phyloP scores from a whole-genome alignment of 208 protist species.

The Trypanosoma brucei region DNA sequence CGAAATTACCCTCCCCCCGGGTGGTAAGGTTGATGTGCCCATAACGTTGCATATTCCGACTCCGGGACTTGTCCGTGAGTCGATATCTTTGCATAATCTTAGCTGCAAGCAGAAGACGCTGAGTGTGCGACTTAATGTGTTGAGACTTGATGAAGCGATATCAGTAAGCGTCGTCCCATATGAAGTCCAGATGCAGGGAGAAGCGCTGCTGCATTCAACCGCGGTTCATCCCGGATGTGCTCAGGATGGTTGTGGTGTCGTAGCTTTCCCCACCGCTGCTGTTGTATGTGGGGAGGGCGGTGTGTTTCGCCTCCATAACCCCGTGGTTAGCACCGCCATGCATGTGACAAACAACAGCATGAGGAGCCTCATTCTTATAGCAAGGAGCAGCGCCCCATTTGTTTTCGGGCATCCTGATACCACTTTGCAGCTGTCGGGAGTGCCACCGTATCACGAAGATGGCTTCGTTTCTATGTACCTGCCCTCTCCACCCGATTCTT shows the following conservation, averaged over 20 bases:
- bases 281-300: slow-evolving; percentile 37
- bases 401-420: slow-evolving; percentile 24
- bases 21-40: slow-evolving; percentile 36
- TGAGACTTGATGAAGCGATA: slow-evolving; percentile 49
- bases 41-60: slow-evolving; percentile 40
- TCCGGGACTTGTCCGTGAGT: slow-evolving; percentile 53
- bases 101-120: slow-evolving; percentile 64
- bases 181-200: background rate
- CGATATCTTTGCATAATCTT: slow-evolving; percentile 53
- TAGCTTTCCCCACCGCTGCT: slow-evolving; percentile 30
- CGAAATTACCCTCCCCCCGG: slow-evolving; percentile 33
- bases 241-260: background rate
- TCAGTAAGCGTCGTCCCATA: slow-evolving; percentile 11
- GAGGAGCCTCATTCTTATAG: slow-evolving; percentile 38
- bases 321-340: slow-evolving; percentile 21
- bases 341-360: slow-evolving; percentile 37
- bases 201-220: too few species aligned
- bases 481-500: background rate
- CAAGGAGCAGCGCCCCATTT: slow-evolving; percentile 33
- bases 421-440: background rate
- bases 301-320: slow-evolving; percentile 25
- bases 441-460: background rate
- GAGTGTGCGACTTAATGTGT: slow-evolving; percentile 31
- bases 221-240: too few species aligned
- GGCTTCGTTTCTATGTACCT: background rate